Base-by-base conservation (phyloP, 148 eudicot genomes). In the Vaccinium macrocarpon region DNA sequence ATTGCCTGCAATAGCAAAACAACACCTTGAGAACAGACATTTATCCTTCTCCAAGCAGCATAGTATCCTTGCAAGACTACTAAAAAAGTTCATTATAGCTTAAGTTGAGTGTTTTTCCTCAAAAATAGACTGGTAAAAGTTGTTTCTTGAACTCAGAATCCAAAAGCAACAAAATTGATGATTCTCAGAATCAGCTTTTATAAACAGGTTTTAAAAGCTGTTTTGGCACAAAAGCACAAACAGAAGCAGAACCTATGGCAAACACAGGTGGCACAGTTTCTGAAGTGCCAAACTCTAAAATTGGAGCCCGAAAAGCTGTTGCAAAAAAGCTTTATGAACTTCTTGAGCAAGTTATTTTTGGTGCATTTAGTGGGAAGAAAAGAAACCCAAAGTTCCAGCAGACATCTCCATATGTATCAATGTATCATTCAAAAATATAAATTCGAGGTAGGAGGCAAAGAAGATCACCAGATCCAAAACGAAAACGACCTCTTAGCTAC, bases 1-100 rank as follows among this genome's bases (percentile, higher is more conserved):
- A 97, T 95, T 52, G 99, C 99, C 99, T 96, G 86, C 79, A 79
- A 78, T 70, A 59, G 52, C 50, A 83, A 27, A 75, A 78, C 56
- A 78, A 56, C 76, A 15, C 27, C 74, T 8, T 52, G 49, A 8
- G 13, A 83, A 82, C 19, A 71, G 68, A 19, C 14, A 82, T 81
- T 14, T 29, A 82, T 29, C 50, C 64, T 27, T 70, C 66, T 16
- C 51, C 74, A 81, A 80, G 55, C 73, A 46, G 15, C 42, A 3
- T 32, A 46, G 27, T 19, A 11, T 81, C 83, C 50, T 52, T 61
- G 53, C 42, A 61, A 59, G 49, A 42, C 51, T 21, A 59, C 25
- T n/a, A 57, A 21, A n/a, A 12, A 38, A 59, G 32, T 80, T 57
- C 14, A 46, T 42, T 23, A 23, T 29, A 64, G 23, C 29, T 29